Evolutionary conservation across 2,329 filamentous ascomycete species (phyloP), one percentile per base, ranked within the genome.

Genomic region (Claviceps monticola): DNA sequence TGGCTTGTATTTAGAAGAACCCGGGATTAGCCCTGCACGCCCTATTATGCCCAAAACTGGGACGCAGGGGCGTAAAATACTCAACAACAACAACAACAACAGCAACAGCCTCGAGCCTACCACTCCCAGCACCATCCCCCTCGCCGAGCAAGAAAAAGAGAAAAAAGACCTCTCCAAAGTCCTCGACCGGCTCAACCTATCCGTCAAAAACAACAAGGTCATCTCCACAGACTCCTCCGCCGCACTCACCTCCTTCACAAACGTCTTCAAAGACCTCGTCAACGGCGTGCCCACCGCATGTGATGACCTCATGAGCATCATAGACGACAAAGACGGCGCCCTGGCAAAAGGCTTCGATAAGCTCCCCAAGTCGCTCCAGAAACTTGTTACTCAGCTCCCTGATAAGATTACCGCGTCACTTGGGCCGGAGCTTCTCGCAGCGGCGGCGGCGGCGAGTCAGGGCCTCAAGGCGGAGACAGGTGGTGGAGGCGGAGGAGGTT

Each of bases 261-360:
- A 89, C 52, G 83, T 96, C 37, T 85, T 98, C 62, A 93, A 91
- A 64, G 93, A 98, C 64, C 78, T 96, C 16, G 80, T 93, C 61
- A 90, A 89, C 64, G 93, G 93, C 55, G 93, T 88, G 1, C 93
- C 93, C 3, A 96, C 91, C 0, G 93, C 93, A 2, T 95, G 94
- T 66, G 78, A 85, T 62, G 93, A 98, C 64, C 82, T 98, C n/a
- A 81, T 73, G 2, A 61, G 63, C 14, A 74, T 84, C 21, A 66
- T 84, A 44, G 77, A 82, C 54, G 78, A 83, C 62, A 74, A 74
- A 54, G 78, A 83, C 61, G 75, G 76, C 53, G 70, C 74, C n/a
- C 70, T 84, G n/a, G 71, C 73, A 42, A 73, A 73, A 53, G 74
- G 74, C 54, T 84, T 78, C 61, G 79, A 82, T 53, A 75, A 82